Evolutionary conservation across 352 stramenopile species (phyloP), one percentile per base, ranked within the genome.

Genomic region (Phytopythium mirpurense): DNA sequence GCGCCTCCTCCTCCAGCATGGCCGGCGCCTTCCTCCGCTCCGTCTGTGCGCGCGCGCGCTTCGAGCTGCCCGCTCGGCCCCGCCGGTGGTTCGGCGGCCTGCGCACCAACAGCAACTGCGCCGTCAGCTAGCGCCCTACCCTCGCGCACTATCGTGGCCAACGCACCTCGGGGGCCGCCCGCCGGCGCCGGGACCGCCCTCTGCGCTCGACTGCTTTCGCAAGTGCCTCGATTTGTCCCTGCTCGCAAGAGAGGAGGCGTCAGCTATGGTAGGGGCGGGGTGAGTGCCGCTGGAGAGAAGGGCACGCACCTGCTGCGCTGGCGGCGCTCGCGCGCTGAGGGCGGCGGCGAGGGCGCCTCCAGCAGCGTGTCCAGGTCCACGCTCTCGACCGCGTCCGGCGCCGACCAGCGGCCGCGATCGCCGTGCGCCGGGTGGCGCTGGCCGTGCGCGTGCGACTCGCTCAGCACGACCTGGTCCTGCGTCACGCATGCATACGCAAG

Each of bases 331-430:
- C 24, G 41, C 12, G 41, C 23, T 5, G 35, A 32, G 32, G 54
- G 57, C 40, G 72, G 65, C 24, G 78, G 82, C 1, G 82, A 92
- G 7, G 82, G 82, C 23, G 82, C 82, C 56, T 88, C 78, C 37
- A 92, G 57, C 24, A 92, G 54, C 51, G 77, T 88, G 63, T 92
- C 82, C n/a, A 92, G 68, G 35, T 92, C 82, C 24, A 89, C 78
- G 43, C 72, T 86, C 55, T 86, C 75, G 10, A 66, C 46, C 26
- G 62, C 69, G 38, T 85, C 78, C 8, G 78, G 78, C 0, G 81
- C 78, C 11, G 81, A 92, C 81, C 81, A 92, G 27, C 81, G 78
- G 9, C 78, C 81, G 9, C 74, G 68, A 36, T 74, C 70, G n/a
- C n/a, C n/a, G 12, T n/a, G 26, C 29, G 27, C n/a, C 29, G 26